Evolutionary conservation across 2,329 filamentous ascomycete species (phyloP).

Genomic region (Alternaria arbusti): DNA sequence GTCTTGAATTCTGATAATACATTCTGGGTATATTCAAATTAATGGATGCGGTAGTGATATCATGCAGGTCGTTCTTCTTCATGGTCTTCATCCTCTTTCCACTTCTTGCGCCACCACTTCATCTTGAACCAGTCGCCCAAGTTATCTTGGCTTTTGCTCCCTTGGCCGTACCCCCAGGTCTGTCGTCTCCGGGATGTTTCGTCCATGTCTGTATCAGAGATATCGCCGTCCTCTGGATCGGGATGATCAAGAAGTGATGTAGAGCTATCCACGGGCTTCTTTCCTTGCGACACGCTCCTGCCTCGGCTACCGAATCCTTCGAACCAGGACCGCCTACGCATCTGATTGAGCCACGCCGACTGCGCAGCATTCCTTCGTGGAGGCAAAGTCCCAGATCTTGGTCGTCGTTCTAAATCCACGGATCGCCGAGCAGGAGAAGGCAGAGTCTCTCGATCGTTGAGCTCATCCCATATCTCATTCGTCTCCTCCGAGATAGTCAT

Average conservation of each 20-base stretch:
- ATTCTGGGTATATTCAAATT: constrained; percentile 13
- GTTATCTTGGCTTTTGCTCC: constrained; percentile 31
- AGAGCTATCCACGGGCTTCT: constrained; percentile 30
- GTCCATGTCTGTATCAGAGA: constrained; percentile 36
- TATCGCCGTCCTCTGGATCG: constrained; percentile 37
- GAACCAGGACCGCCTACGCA: constrained; percentile 47
- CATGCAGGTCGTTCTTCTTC: constrained; percentile 22
- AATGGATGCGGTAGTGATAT: constrained; percentile 3
- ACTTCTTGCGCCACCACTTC: constrained; percentile 48
- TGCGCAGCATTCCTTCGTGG: constrained; percentile 36
- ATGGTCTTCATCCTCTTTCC: constrained; percentile 30
- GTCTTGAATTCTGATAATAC: not conserved
- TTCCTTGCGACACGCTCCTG: constrained; percentile 38
- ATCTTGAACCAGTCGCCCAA: constrained; percentile 47
- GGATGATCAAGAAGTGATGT: constrained; percentile 35
- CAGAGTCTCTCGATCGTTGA: constrained; percentile 66
- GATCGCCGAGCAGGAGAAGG: constrained; percentile 40
- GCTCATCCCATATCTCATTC: constrained; percentile 85
- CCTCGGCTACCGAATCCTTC: constrained; percentile 32
- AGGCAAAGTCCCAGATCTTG: constrained; percentile 43
- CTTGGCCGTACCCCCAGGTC: constrained; percentile 33
- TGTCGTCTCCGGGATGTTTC: constrained; percentile 27
- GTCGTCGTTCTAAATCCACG: constrained; percentile 38
- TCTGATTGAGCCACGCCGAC: constrained; percentile 42
- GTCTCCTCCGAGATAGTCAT: constrained; percentile 69